Base-by-base conservation (phyloP, 805 yeast species). In the Saccharomyces paradoxus region DNA sequence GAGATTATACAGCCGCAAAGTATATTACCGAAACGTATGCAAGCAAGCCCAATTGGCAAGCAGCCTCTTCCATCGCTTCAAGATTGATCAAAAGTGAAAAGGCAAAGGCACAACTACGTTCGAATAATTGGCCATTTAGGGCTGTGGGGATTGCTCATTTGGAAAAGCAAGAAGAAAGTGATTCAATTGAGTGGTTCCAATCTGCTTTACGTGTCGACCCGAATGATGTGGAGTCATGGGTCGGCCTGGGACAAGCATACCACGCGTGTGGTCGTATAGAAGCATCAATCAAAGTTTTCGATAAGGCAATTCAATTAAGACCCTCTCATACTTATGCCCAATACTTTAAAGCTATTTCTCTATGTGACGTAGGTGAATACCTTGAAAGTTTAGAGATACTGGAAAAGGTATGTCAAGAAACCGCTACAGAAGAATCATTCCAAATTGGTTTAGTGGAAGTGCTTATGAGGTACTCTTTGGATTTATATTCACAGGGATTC, bases 191-290 rank as follows among this genome's bases (percentile, higher is more conserved):
- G 68, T 83, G 87, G 81, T 90, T 89, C 65, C 99, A 94, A 69
- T 80, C 83, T 28, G 90, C 97, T 1, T 74, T 94, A 50, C 77
- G 97, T 57, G 73, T 86, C 58, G 74, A 83, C 47, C 74, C 86
- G 0, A 58, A 64, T 52, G 97, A 94, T 69, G 67, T 80, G 1
- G 85, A 87, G 59, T 85, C 96, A 1, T 92, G 98, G 97, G 75
- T 87, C 29, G 97, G 97, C 0, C 74, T 94, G n/a, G 99, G 99
- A n/a, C 98, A 94, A 67, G 92, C 97, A 0, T 94, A 94, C 68
- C 75, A 79, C 53, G 80, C 83, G 27, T 82, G 94, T 68, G 99
- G 99, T 1, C 77, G 96, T 57, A 74, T 85, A 48, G 91, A 88
- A 54, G 96, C 98, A 2, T 89, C 96, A 0, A 75, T 80, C 9